Evolutionary conservation across 805 yeast genomes (phyloP).

Genomic region (Zygoascus flipseniorum): DNA sequence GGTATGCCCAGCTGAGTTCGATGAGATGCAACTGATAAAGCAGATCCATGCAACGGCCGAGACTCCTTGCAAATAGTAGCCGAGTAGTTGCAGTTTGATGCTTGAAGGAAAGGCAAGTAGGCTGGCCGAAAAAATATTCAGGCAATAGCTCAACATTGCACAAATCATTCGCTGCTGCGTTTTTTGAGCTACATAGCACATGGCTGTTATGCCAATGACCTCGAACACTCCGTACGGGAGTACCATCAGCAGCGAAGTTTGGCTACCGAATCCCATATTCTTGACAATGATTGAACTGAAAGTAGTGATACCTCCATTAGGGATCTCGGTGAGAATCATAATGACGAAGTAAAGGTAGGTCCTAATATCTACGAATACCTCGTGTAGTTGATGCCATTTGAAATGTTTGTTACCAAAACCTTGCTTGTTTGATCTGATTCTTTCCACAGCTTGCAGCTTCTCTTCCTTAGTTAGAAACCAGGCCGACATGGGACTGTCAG

Average conservation of each 20-base stretch:
- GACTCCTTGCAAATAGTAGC: slow-evolving; percentile 33
- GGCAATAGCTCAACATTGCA: slow-evolving; percentile 44
- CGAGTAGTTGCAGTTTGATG: slow-evolving; percentile 32
- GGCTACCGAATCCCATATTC: slow-evolving; percentile 19
- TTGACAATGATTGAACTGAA: slow-evolving; percentile 38
- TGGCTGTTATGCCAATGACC: slow-evolving; percentile 13
- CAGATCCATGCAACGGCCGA: slow-evolving; percentile 26
- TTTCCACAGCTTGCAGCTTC: slow-evolving; percentile 38
- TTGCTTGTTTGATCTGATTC: slow-evolving; percentile 45
- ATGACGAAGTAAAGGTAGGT: slow-evolving; percentile 40
- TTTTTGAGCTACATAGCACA: slow-evolving; percentile 13
- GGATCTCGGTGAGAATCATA: slow-evolving; percentile 34
- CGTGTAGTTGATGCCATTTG: slow-evolving; percentile 44
- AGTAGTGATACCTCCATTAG: slow-evolving; percentile 46
- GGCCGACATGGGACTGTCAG: slow-evolving; percentile 44
- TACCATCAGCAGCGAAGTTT: slow-evolving; percentile 28
- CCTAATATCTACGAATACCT: slow-evolving; percentile 41
- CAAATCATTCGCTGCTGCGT: slow-evolving; percentile 14
- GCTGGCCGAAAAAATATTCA: slow-evolving; percentile 36
- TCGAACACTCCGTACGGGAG: slow-evolving; percentile 29
- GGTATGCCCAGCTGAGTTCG: slow-evolving; percentile 66
- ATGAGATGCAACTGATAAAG: slow-evolving; percentile 32
- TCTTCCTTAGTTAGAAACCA: slow-evolving; percentile 40
- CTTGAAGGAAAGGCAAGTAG: slow-evolving; percentile 36
- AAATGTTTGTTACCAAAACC: slow-evolving; percentile 50